Evolutionary conservation across 352 stramenopile genomes (phyloP).

Genomic region (Pythium insidiosum): DNA sequence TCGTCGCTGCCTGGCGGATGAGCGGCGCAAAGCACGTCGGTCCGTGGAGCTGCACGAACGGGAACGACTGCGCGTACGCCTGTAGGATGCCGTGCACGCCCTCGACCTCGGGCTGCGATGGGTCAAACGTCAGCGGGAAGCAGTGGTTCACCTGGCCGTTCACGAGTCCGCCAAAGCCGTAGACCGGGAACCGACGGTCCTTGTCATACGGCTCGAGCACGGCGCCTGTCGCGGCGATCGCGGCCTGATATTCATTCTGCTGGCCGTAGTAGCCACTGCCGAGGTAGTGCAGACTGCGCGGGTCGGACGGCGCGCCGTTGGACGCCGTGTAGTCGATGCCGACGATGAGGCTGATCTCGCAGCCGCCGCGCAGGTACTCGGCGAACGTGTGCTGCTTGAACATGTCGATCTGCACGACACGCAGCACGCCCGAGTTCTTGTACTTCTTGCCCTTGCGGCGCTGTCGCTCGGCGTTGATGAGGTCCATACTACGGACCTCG

Average conservation of each 20-base stretch:
- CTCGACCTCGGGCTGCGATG: constrained; percentile 48
- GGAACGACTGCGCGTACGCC: constrained; percentile 57
- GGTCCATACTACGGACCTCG: constrained; percentile 32
- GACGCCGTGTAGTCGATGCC: constrained; percentile 81
- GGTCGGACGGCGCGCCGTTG: constrained; percentile 37
- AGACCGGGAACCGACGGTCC: constrained; percentile 67
- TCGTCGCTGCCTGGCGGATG: constrained; percentile 54
- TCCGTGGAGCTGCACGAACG: constrained; percentile 57
- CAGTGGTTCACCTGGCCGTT: constrained; percentile 61
- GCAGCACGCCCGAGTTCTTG: constrained; percentile 59
- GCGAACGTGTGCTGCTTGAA: constrained; percentile 69
- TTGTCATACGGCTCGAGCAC: constrained; percentile 76
- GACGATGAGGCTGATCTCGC: constrained; percentile 69
- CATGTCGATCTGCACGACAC: constrained; percentile 42
- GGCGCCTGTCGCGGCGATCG: constrained; percentile 51
- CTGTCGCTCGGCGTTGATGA: constrained; percentile 66
- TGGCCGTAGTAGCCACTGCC: constrained; percentile 40
- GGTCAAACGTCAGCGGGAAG: constrained; percentile 66
- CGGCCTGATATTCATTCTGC: constrained; percentile 75
- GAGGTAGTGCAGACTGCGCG: constrained; percentile 51
- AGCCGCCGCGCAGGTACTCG: constrained; percentile 59
- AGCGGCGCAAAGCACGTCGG: constrained; percentile 78
- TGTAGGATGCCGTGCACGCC: constrained; percentile 49
- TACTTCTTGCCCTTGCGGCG: constrained; percentile 64
- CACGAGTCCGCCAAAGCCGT: constrained; percentile 68